Evolutionary conservation across 2,329 filamentous ascomycete species (phyloP), one percentile per base, ranked within the genome.

Genomic region (Fusarium longipes): DNA sequence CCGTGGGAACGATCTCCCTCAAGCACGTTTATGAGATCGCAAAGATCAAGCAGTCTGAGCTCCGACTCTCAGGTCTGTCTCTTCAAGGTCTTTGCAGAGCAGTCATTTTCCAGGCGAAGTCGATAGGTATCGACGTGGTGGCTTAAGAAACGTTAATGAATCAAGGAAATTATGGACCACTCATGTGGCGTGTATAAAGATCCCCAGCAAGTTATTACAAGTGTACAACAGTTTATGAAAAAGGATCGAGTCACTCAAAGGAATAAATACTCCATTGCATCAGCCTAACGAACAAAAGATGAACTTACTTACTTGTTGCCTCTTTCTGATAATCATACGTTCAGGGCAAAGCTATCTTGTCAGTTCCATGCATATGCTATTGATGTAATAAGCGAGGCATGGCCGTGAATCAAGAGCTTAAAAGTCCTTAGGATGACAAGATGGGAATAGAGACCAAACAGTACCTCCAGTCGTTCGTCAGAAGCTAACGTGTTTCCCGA

Each of bases 1-100:
- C 83, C 9, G 87, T 97, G n/a, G 96, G 95, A 58, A 91, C 87
- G 5, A 86, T 99, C 56, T 96, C 91, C 74, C 82, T 99, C 75
- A 99, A 99, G 84, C 96, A 99, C 81, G 84, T 99, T 22, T 98
- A 93, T 81, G 95, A 98, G 82, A 98, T 99, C 79, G 96, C 96
- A 69, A 94, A 93, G 84, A 96, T 99, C 76, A 99, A 99, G 86
- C 91, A 93, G 70, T 83, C 86, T 52, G 92, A 96, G 80, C 81
- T 89, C 64, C 85, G 92, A 59, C 79, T 95, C 65, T 93, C 91
- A 3, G 92, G 91, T 3, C 77, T 93, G 72, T 85, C 87, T 45
- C 79, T 94, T 52, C 84, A 93, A 77, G 89, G 90, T 1, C 75
- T 95, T 27, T 93, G 91, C 81, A 89, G 86, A 79, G 87, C 89